Evolutionary conservation across 2,329 filamentous ascomycete species (phyloP), one percentile per base, ranked within the genome.

Genomic region (Penicillium sp.): DNA sequence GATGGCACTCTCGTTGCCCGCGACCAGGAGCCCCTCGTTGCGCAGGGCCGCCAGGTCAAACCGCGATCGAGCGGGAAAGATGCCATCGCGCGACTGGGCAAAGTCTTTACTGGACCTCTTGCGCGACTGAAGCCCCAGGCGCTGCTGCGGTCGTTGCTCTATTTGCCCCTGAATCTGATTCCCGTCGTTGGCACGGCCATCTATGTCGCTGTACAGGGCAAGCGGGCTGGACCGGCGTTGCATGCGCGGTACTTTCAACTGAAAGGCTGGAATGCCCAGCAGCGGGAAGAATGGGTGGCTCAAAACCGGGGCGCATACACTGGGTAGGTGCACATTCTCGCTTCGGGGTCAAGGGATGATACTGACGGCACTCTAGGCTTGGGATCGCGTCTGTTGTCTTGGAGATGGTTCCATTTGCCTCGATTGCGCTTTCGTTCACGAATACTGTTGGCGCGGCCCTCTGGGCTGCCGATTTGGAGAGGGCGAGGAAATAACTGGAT

Each of bases 371-470:
- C 69, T 66, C 29, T 75, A 63, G 60, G 16, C 48, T 78, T 49
- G 94, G 90, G 5, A 86, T 95, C 41, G 79, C 87, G 2, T 84
- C 88, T 4, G 87, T 86, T 33, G 67, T 93, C 1, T 75, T 96
- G 3, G 89, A 96, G 62, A 84, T 95, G 73, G 69, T 96, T 2
- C 91, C 91, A 0, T 71, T 96, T 46, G 80, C 77, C 5, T 90
- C 86, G 4, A 84, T 95, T 37, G 76, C 91, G 45, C 94, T 95
- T 59, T 78, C 85, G 1, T 96, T 94, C 64, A 95, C 89, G 11
- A 96, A 95, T 64, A 85, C 87, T 1, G 88, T 94, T 43, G 91
- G 89, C 6, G 91, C 90, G 38, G 91, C 91, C 6, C 71, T 97
- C n/a, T 96, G 89, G 89, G 90, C 91, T 27, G 86, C 87, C 13